Conservation (phyloP, 78 protist species). For the Dictyostelium capitatum region DNA sequence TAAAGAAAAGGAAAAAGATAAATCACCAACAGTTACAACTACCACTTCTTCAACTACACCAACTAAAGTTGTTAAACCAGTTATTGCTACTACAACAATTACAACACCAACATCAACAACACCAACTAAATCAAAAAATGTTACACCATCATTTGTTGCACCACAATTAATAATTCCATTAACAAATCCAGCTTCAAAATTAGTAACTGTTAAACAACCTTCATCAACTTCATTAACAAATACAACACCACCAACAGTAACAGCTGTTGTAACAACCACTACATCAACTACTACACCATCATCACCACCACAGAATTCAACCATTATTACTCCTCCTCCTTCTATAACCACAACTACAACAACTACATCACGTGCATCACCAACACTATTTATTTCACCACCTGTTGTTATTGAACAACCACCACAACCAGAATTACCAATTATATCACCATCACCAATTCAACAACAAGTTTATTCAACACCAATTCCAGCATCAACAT, state of each 20-base stretch:
- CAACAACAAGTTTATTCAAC: neutral
- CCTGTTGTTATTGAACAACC: neutral
- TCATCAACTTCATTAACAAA: constrained; percentile 3
- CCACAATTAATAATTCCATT: constrained; percentile 15
- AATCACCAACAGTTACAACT: neutral
- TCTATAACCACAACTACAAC: neutral
- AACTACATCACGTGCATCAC: neutral
- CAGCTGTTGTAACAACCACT: neutral
- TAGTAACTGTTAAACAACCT: neutral
- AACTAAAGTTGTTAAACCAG: neutral
- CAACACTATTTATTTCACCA: neutral
- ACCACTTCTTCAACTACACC: neutral
- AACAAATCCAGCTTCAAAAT: constrained; percentile 42
- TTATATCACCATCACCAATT: neutral
- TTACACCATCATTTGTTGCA: constrained; percentile 67
- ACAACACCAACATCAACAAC: constrained; percentile 24
- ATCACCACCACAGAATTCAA: neutral
- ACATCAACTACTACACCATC: neutral
- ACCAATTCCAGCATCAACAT: neutral
- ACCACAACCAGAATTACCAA: neutral
- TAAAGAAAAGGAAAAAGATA: neutral
- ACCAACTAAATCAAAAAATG: constrained; percentile 19
- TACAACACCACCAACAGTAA: neutral
- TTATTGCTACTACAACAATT: neutral
- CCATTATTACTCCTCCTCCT: too few species aligned